phyloP scores from a whole-genome alignment of 148 eudicot genomes.

The Amaranthus palmeri region DNA sequence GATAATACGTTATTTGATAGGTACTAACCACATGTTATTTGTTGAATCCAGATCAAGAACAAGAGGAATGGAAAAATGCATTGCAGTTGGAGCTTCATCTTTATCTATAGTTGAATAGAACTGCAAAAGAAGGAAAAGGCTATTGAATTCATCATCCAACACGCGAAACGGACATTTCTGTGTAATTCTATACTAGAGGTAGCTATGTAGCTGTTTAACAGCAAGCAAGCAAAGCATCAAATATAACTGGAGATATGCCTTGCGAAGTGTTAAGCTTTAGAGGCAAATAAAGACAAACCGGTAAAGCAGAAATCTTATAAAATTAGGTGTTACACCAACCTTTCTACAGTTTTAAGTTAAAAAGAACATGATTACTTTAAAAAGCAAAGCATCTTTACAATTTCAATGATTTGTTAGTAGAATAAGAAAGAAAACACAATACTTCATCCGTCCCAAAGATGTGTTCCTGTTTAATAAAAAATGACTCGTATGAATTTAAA shows the following conservation, averaged over 20 bases:
- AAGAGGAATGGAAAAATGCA: conserved; percentile 39
- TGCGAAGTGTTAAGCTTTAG: conserved; percentile 16
- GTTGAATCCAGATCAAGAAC: conserved; percentile 37
- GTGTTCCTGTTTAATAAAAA: too few relatives aligned
- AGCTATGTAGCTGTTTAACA: not conserved
- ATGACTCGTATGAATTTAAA: too few relatives aligned
- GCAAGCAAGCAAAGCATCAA: conserved; percentile 20
- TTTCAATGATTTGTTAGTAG: not conserved
- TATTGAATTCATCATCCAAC: not conserved
- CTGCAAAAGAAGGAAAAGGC: not conserved
- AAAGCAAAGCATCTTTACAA: conserved; percentile 12
- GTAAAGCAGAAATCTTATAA: not conserved
- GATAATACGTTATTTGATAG: not conserved
- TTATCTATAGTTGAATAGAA: conserved; percentile 12
- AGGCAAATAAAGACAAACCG: conserved; percentile 11
- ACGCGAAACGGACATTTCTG: not conserved
- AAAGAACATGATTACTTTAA: not conserved
- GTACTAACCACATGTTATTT: conserved; percentile 56
- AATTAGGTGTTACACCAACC: not conserved
- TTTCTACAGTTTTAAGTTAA: not conserved
- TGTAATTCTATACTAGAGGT: not conserved
- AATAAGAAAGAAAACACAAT: not conserved
- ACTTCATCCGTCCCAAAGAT: too few relatives aligned
- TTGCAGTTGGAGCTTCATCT: conserved; percentile 47
- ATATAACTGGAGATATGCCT: conserved; percentile 7